Evolutionary conservation across 345 rosid genomes (phyloP).

Genomic region (Eucalyptus erythrocorys): DNA sequence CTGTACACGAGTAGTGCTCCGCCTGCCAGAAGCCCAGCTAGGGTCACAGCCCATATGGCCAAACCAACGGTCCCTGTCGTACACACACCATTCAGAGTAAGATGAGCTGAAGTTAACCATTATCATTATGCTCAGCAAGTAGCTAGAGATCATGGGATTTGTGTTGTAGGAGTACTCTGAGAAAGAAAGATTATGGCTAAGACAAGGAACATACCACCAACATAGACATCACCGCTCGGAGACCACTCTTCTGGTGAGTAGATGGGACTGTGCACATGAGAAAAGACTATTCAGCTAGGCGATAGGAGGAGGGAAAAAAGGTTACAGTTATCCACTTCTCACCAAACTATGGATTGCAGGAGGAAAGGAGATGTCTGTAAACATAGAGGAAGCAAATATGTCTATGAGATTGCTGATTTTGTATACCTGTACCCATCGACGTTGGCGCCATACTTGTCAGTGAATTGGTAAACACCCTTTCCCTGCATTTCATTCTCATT

Average conservation of each 20-base stretch:
- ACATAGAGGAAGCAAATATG: background rate
- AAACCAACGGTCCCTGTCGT: slow-evolving; percentile 57
- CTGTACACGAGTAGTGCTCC: slow-evolving; percentile 92
- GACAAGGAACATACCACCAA: slow-evolving; percentile 37
- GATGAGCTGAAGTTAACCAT: background rate
- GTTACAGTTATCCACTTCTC: background rate
- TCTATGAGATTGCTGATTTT: background rate
- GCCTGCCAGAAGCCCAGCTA: slow-evolving; percentile 67
- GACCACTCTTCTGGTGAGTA: slow-evolving; percentile 61
- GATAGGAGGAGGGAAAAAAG: background rate
- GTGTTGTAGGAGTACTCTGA: background rate
- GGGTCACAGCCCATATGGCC: slow-evolving; percentile 91
- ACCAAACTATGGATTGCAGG: background rate
- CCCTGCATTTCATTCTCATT: slow-evolving; percentile 34
- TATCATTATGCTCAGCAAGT: background rate
- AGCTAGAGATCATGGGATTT: background rate
- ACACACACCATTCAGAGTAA: background rate
- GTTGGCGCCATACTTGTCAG: slow-evolving; percentile 95
- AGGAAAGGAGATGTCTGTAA: background rate
- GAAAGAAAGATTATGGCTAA: background rate
- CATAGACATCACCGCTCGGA: slow-evolving; percentile 67
- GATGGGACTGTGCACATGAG: slow-evolving; percentile 51
- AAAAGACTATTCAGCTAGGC: background rate
- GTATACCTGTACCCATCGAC: slow-evolving; percentile 89
- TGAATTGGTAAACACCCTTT: slow-evolving; percentile 90